Evolutionary conservation across 169 alveolate genomes (phyloP), one percentile per base, ranked within the genome.

Genomic region (Besnoitia besnoiti): DNA sequence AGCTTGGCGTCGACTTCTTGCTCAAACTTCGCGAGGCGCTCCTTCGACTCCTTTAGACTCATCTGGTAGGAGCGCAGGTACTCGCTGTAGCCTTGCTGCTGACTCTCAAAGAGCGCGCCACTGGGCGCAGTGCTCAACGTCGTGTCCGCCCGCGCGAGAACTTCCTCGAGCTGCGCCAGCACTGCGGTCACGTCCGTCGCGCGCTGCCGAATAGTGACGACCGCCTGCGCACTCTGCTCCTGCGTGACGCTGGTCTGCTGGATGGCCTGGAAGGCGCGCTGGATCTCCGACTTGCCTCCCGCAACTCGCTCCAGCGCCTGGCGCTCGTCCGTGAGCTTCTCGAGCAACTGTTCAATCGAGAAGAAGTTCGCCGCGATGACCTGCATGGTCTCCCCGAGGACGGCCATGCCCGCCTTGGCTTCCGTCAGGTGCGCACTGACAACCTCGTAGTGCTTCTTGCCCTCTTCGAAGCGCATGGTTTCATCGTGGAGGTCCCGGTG

Each of bases 141-240:
- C 2, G 82, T 73, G 46, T 73, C 47, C 30, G 47, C 39, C 24
- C 82, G 44, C 27, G 27, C n/a, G n/a, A 73, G 24, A 8, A 73
- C 44, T 8, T 73, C 44, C 47, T 73, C 82, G 5, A 73, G 82
- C 44, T 73, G 82, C n/a, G 39, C 47, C 46, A 37, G 27, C 46
- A 73, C 46, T 1, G 14, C 46, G n/a, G 39, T 42, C 24, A n/a
- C n/a, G 2, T 73, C 46, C n/a, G 82, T 42, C 27, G 82, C 8
- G 1, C 82, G 39, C 46, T 19, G 12, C 46, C 46, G 5, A 10
- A 73, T 73, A 19, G 46, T n/a, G n/a, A 73, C 2, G 24, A 42
- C 82, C 82, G 82, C 82, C 21, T 73, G 82, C 12, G 82, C 82
- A n/a, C 82, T n/a, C 46, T 73, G 82, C 21, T 73, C 82, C 39